Evolutionary conservation across 2,329 filamentous ascomycete genomes (phyloP).

Genomic region (Zymoseptoria ardabiliae): DNA sequence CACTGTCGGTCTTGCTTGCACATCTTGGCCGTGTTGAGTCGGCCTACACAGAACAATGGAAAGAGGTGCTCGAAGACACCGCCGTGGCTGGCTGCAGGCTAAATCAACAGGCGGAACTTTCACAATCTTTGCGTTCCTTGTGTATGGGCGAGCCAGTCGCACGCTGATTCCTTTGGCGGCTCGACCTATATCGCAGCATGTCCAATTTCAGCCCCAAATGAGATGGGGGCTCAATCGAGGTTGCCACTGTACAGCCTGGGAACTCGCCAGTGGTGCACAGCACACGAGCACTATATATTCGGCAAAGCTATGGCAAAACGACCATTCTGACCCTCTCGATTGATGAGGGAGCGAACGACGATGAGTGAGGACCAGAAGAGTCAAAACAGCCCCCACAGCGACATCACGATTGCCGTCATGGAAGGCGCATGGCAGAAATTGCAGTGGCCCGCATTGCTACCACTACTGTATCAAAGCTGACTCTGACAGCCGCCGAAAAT

Average conservation of each 20-base stretch:
- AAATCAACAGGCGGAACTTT: too few species aligned
- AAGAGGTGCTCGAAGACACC: too few species aligned
- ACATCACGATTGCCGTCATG: background rate
- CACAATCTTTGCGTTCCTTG: background rate
- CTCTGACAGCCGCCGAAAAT: background rate
- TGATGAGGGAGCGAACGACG: background rate
- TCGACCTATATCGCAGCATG: background rate
- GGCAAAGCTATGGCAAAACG: background rate
- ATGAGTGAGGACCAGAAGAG: background rate
- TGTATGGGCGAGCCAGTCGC: background rate
- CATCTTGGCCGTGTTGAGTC: too few species aligned
- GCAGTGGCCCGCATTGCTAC: background rate
- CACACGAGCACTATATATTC: too few species aligned
- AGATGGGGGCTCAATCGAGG: background rate
- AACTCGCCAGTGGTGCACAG: background rate
- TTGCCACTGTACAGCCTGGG: background rate
- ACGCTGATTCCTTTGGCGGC: background rate
- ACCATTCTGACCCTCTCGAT: background rate
- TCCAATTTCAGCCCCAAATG: background rate
- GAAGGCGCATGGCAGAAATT: background rate
- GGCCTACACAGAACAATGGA: too few species aligned
- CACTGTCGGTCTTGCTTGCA: too few species aligned
- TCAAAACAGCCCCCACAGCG: background rate
- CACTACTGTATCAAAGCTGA: background rate
- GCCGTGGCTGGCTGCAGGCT: too few species aligned